These are phyloP conservation scores for Sporothrix brunneoviolacea DNA, from an alignment of 2,329 filamentous ascomycete genomes.

Conservation along the genomic window DNA sequence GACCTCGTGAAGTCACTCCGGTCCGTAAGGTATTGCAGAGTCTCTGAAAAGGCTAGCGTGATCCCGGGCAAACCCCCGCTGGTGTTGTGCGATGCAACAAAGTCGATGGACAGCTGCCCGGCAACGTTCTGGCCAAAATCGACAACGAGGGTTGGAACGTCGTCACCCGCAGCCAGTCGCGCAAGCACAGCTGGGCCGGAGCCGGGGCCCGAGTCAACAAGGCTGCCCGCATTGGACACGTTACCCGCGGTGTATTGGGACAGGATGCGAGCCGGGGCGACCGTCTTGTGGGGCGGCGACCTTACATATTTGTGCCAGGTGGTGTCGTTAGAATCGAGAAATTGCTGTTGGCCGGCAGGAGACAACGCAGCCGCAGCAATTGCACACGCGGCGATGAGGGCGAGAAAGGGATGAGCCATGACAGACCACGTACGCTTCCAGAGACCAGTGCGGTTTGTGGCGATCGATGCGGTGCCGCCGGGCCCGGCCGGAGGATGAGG, in stretches of 20 bases:
- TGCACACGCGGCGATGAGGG: background rate
- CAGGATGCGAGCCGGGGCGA: slow-evolving; percentile 27
- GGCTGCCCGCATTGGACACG: slow-evolving; percentile 31
- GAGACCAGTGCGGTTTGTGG: background rate
- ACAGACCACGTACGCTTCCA: background rate
- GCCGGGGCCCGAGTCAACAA: slow-evolving; percentile 21
- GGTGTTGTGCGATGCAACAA: slow-evolving; percentile 28
- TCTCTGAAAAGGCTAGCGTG: slow-evolving; percentile 44
- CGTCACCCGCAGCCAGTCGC: slow-evolving; percentile 17
- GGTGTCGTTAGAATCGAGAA: slow-evolving; percentile 14
- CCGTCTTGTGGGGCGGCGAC: slow-evolving; percentile 26
- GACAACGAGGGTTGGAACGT: slow-evolving; percentile 35
- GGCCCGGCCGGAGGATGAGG: background rate
- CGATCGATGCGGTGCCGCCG: too few species aligned
- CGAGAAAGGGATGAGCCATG: slow-evolving; percentile 10
- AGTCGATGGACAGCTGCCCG: slow-evolving; percentile 36
- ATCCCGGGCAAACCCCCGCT: slow-evolving; percentile 30
- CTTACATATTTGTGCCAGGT: slow-evolving; percentile 36
- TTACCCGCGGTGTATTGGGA: slow-evolving; percentile 28
- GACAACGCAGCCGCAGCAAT: slow-evolving; percentile 1
- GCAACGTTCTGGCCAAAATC: slow-evolving; percentile 45
- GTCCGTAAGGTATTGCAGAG: slow-evolving; percentile 35
- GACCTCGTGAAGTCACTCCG: slow-evolving; percentile 44
- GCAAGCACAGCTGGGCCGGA: slow-evolving; percentile 27
- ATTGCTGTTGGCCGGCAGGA: slow-evolving; percentile 6